Evolutionary conservation across 2,329 filamentous ascomycete genomes (phyloP), one percentile per base, ranked within the genome.

Genomic region (Epichloe elymi): DNA sequence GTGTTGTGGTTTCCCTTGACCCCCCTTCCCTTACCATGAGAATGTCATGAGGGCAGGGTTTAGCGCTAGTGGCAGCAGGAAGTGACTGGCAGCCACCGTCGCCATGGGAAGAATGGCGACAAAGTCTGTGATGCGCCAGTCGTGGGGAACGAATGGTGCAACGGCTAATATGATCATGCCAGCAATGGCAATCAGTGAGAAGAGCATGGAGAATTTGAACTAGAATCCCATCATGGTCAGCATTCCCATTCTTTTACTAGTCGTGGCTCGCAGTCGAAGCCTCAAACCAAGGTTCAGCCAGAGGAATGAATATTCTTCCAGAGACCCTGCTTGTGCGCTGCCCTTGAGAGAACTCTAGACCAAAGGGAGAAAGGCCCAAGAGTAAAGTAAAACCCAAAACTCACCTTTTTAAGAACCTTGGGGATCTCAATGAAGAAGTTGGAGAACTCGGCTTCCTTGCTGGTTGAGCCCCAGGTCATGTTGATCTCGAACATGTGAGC

Each of bases 391-490:
- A 42, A 36, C 7, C 39, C 62, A 59, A 66, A 73, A 65, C 83
- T 79, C 67, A 88, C 88, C 63, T 80, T 82, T 82, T 82, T 84
- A 59, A 91, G 65, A 40, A 94, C 85, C 63, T 85, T 85, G 36
- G 85, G 84, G 17, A 90, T 79, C 63, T 93, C 88, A 54, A 87
- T 85, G 69, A 90, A 91, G 69, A 94, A 94, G 66, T 88, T 86
- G 26, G 85, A 83, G 61, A 85, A 82, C 60, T 88, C 84, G 47
- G 80, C 79, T 70, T 95, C 88, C 69, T 94, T 94, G 40, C 82
- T 78, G 0, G 88, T 94, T 1, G 87, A 82, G 48, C 87, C 87
- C 88, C 88, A 93, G 3, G 79, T 80, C 83, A 93, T 91, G 67
- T 93, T 78, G 62, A 91, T 81, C 69, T 86, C 81, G 64, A 93